A percentile compares a stretch with the other conserved stretches of the same genome.
Conservation (phyloP, 805 yeast species). For the Debaryomyces castellii region DNA sequence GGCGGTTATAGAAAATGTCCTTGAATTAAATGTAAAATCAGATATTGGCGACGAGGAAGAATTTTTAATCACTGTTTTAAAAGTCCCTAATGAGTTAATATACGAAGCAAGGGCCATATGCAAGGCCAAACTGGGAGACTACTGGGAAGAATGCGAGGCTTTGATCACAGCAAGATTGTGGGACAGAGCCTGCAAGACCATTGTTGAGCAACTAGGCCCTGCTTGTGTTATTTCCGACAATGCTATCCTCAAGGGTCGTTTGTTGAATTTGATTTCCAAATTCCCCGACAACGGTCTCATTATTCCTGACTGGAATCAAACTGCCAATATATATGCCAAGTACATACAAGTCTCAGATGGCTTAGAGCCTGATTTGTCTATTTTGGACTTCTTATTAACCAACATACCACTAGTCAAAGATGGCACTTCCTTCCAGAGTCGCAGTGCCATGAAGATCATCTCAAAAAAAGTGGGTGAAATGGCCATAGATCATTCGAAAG, state of each 20-base stretch:
- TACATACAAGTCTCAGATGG: conserved; percentile 37
- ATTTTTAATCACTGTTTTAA: conserved; percentile 36
- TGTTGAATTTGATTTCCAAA: conserved; percentile 36
- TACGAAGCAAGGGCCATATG: conserved; percentile 61
- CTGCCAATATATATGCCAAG: conserved; percentile 57
- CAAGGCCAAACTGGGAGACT: conserved; percentile 49
- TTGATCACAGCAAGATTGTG: conserved; percentile 60
- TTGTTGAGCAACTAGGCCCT: conserved; percentile 70
- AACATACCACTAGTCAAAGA: conserved; percentile 43
- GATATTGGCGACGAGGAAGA: conserved; percentile 26
- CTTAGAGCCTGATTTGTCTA: conserved; percentile 13
- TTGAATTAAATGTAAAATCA: conserved; percentile 23
- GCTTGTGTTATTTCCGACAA: conserved; percentile 54
- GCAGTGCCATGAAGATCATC: conserved; percentile 55
- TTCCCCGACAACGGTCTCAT: conserved; percentile 43
- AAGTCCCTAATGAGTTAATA: conserved; percentile 49
- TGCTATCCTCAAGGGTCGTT: conserved; percentile 29
- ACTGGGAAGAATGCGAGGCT: conserved; percentile 58
- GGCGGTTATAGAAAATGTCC: conserved; percentile 33
- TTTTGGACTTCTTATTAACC: conserved; percentile 41
- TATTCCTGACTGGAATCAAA: conserved; percentile 52
- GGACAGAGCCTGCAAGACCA: conserved; percentile 61
- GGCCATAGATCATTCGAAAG: conserved; percentile 23
- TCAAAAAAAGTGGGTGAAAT: conserved; percentile 47
- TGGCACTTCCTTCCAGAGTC: conserved; percentile 27